Evolutionary conservation across 352 stramenopile species (phyloP), one percentile per base, ranked within the genome.

Genomic region (Globisporangium heterothallicum): DNA sequence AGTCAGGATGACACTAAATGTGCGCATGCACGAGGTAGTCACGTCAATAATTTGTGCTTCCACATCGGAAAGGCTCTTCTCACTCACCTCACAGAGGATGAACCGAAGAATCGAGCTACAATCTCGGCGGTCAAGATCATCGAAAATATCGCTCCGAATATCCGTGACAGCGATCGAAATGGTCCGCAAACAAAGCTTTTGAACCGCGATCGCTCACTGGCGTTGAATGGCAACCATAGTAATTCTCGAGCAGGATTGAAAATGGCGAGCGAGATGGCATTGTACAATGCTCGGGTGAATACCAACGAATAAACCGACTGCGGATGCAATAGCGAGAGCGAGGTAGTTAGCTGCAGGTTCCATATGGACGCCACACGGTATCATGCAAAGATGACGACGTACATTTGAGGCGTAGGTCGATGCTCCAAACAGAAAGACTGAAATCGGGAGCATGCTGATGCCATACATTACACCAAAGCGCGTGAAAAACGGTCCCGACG

Each of bases 391-490:
- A n/a, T n/a, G n/a, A n/a, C 7, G 26, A 66, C 64, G 51, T 53
- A 87, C 73, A 45, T 59, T 83, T 0, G 81, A 86, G 35, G 69
- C 42, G 27, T 78, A 84, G 8, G 77, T 86, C 4, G 78, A 76
- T 2, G 59, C 59, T 4, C 79, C 80, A 61, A 92, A 94, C 18
- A 89, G 51, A 25, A 94, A 76, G 6, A 92, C 75, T 0, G 75
- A 72, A 8, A 88, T 58, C 0, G 84, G 84, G 5, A 94, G 65
- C 58, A 82, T 63, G 2, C 65, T 72, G 45, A 94, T 90, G 7
- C 80, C 83, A 49, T 91, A 89, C 80, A 94, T 90, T 43, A 92
- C 83, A 25, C 83, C 83, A 63, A 92, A 92, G 25, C 75, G 81
- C 19, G 78, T 88, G 64, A 92, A 94, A 38, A 92, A 86, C 4